phyloP scores from a whole-genome alignment of 2,329 filamentous ascomycete species.

The Aspergillus novoparasiticus region DNA sequence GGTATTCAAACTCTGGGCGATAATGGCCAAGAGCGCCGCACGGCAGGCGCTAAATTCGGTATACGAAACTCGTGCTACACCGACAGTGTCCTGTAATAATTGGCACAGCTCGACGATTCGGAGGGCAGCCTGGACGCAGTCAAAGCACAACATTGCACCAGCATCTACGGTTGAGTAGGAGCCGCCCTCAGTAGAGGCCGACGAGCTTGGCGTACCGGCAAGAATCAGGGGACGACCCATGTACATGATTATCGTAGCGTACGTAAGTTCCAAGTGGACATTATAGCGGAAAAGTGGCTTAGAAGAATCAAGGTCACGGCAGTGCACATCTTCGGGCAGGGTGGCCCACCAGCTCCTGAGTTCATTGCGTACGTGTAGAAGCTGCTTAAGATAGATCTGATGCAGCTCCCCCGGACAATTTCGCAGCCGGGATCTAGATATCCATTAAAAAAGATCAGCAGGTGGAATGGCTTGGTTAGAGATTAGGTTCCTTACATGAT shows the following conservation, averaged over 20 bases:
- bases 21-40: conserved; percentile 50
- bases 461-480: neutral
- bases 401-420: conserved; percentile 29
- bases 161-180: neutral
- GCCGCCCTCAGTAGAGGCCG: neutral
- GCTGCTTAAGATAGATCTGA: conserved; percentile 29
- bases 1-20: conserved; percentile 30
- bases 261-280: conserved; percentile 51
- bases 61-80: conserved; percentile 53
- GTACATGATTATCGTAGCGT: conserved; percentile 52
- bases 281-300: conserved; percentile 45
- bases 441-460: neutral
- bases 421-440: conserved; percentile 19
- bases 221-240: conserved; percentile 54
- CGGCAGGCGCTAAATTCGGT: conserved; percentile 55
- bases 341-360: conserved; percentile 36
- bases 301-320: conserved; percentile 36
- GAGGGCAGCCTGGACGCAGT: conserved; percentile 52
- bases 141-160: conserved; percentile 37
- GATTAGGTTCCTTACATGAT: conserved; percentile 24
- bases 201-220: conserved; percentile 12
- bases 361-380: conserved; percentile 29
- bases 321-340: conserved; percentile 30
- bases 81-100: conserved; percentile 46
- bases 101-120: conserved; percentile 50